Evolutionary conservation across 352 stramenopile genomes (phyloP).

Genomic region (Phytophthora sp.): DNA sequence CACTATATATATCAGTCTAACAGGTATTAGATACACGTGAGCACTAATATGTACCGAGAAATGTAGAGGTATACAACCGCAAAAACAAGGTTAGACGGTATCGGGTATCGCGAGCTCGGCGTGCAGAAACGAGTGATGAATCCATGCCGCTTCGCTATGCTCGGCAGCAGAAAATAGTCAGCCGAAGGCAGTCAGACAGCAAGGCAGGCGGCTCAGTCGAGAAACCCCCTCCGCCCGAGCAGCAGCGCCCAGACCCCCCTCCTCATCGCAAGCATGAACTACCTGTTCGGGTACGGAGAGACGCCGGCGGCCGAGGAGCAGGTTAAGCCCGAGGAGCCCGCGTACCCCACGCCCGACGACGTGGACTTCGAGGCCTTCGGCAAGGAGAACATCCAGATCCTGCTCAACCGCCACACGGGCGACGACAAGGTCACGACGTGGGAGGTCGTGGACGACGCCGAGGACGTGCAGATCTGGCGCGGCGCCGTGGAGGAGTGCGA

Average conservation of each 20-base stretch:
- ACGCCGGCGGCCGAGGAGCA: constrained; percentile 34
- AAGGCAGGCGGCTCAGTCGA: constrained; percentile 11
- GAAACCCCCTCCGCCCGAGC: constrained; percentile 21
- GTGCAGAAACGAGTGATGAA: constrained; percentile 15
- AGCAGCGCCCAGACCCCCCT: constrained; percentile 1
- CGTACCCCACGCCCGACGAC: constrained; percentile 55
- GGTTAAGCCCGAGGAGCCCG: constrained; percentile 28
- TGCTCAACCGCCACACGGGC: constrained; percentile 66
- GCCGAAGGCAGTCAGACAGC: constrained; percentile 8
- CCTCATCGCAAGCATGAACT: constrained; percentile 33
- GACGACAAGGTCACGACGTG: constrained; percentile 74
- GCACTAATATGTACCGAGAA: too few relatives aligned
- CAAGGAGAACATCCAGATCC: constrained; percentile 69
- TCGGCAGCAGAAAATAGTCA: constrained; percentile 15
- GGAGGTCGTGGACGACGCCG: constrained; percentile 64
- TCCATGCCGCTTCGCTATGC: constrained; percentile 27
- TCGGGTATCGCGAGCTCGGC: background rate
- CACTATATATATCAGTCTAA: background rate
- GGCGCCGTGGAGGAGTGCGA: constrained; percentile 64
- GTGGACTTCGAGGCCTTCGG: constrained; percentile 71
- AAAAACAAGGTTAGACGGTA: background rate
- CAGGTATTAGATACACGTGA: background rate
- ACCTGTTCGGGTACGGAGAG: constrained; percentile 40
- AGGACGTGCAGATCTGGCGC: constrained; percentile 64
- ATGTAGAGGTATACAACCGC: too few relatives aligned